Evolutionary conservation across 1,139 yeast species (phyloP).

Genomic region (Kodamaea plutei): DNA sequence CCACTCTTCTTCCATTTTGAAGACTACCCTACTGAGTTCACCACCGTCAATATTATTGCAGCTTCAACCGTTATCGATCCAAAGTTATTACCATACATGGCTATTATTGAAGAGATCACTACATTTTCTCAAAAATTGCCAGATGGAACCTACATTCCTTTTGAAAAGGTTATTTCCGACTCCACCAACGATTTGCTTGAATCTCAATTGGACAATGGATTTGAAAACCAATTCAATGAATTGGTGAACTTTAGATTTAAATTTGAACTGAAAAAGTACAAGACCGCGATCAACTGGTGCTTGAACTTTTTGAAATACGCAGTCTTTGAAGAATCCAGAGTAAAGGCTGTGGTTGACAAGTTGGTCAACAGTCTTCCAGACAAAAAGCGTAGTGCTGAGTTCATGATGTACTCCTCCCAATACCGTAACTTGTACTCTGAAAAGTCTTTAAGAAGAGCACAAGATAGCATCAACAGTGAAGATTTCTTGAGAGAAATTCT

Average conservation of each 20-base stretch:
- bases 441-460: constrained; percentile 62
- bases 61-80: constrained; percentile 62
- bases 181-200: constrained; percentile 73
- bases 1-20: constrained; percentile 79
- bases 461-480: constrained; percentile 65
- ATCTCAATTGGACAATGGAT: constrained; percentile 52
- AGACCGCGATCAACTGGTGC: constrained; percentile 73
- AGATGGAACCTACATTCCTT: constrained; percentile 52
- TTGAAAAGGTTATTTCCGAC: constrained; percentile 69
- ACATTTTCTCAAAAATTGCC: constrained; percentile 67
- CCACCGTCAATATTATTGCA: constrained; percentile 62
- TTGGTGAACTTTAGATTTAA: constrained; percentile 57
- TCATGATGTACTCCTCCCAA: constrained; percentile 63
- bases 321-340: constrained; percentile 68
- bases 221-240: constrained; percentile 62
- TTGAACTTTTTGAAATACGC: constrained; percentile 58
- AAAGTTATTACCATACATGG: constrained; percentile 59
- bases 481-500: constrained; percentile 48
- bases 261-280: constrained; percentile 60
- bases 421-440: constrained; percentile 50
- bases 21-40: constrained; percentile 73
- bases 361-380: constrained; percentile 74
- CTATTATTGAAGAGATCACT: constrained; percentile 61
- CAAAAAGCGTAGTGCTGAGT: constrained; percentile 71
- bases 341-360: constrained; percentile 69